phyloP scores from a whole-genome alignment of 2,329 filamentous ascomycete species.

The Ustulina deusta region DNA sequence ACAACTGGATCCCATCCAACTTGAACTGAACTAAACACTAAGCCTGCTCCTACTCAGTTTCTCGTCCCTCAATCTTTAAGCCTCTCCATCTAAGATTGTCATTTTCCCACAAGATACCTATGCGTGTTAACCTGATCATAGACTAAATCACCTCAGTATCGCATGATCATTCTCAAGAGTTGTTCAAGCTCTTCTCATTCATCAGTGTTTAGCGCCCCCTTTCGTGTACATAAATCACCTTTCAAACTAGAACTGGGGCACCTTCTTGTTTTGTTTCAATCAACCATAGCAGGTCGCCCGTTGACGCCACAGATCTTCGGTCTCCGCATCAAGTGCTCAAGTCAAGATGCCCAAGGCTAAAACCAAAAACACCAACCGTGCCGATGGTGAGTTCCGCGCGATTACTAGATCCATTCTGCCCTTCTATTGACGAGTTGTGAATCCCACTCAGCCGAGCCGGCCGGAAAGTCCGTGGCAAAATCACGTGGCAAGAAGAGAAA shows the following conservation, averaged over 20 bases:
- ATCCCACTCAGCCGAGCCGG: conserved; percentile 34
- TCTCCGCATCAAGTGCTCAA: neutral
- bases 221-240: neutral
- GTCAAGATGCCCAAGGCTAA: conserved; percentile 24
- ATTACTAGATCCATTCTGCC: neutral
- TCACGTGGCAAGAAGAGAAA: conserved; percentile 38
- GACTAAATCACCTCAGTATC: neutral
- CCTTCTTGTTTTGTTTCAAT: neutral
- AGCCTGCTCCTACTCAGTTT: neutral
- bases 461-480: conserved; percentile 27
- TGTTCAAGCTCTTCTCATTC: neutral
- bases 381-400: conserved; percentile 29
- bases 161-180: too few species aligned
- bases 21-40: neutral
- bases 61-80: neutral
- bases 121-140: neutral
- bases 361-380: neutral
- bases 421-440: conserved; percentile 15
- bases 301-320: neutral
- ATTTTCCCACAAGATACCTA: neutral
- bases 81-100: too few species aligned
- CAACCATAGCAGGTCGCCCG: neutral
- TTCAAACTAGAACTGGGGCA: too few species aligned
- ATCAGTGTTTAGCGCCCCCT: neutral
- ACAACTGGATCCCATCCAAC: neutral